A percentile compares a stretch with the other conserved stretches of the same genome.
phyloP scores from a whole-genome alignment of 306 rosid genomes.

The Canavalia gladiata region DNA sequence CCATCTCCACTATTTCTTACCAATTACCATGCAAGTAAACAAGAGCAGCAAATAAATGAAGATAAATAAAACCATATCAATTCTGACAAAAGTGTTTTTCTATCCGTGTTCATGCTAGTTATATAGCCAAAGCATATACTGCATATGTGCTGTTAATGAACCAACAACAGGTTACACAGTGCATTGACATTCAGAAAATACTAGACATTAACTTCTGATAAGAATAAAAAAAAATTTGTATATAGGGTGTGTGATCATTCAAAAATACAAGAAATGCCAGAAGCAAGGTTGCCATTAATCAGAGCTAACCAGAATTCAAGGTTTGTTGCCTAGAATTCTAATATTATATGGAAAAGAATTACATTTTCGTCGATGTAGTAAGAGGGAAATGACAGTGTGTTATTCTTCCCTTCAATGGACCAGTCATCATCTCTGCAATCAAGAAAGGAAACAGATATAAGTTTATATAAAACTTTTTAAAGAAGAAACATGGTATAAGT shows the following conservation, averaged over 20 bases:
- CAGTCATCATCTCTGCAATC: constrained; percentile 93
- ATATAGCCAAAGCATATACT: background rate
- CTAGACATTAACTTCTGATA: constrained; percentile 31
- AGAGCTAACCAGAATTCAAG: constrained; percentile 29
- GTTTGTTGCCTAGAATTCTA: constrained; percentile 42
- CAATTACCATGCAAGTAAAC: constrained; percentile 16
- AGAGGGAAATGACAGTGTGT: constrained; percentile 88
- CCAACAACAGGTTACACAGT: constrained; percentile 2
- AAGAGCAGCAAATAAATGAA: background rate
- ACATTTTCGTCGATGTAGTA: constrained; percentile 99
- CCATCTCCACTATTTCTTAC: constrained; percentile 9
- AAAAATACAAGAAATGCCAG: constrained; percentile 37
- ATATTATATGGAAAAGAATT: constrained; percentile 53
- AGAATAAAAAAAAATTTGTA: constrained; percentile 31
- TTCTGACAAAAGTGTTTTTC: constrained; percentile 4
- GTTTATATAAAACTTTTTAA: constrained; percentile 34
- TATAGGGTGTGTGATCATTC: background rate
- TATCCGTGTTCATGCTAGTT: constrained; percentile 13
- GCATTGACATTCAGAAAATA: constrained; percentile 28
- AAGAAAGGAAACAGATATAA: constrained; percentile 48
- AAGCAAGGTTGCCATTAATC: constrained; percentile 42
- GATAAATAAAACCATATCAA: constrained; percentile 27
- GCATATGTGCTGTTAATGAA: constrained; percentile 4
- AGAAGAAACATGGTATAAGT: constrained; percentile 29
- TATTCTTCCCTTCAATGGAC: constrained; percentile 85